These are phyloP conservation scores for Primulina eburnea DNA, from an alignment of 257 asterid genomes.

Conservation along the genomic window DNA sequence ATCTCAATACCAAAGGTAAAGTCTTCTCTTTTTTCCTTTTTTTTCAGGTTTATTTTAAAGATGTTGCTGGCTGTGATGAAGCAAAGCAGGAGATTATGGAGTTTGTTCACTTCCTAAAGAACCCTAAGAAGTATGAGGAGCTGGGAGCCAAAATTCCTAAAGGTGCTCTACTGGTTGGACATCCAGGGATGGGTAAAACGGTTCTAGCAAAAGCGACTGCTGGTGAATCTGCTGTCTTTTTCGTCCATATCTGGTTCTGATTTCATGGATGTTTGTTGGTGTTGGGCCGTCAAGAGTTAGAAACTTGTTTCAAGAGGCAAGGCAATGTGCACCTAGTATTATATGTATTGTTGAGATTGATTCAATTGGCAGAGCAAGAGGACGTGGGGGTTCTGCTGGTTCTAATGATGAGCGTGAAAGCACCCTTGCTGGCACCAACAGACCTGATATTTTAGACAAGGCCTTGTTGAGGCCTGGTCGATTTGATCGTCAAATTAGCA, in stretches of 20 bases:
- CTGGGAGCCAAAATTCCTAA: constrained; percentile 93
- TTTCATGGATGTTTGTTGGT: constrained; percentile 96
- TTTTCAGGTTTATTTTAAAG: constrained; percentile 74
- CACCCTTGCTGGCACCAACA: constrained; percentile 88
- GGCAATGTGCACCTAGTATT: constrained; percentile 84
- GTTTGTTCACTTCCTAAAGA: constrained; percentile 85
- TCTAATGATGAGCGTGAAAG: constrained; percentile 95
- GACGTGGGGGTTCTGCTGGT: constrained; percentile 79
- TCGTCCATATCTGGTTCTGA: constrained; percentile 89
- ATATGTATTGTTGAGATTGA: constrained; percentile 88
- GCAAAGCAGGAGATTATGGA: constrained; percentile 96
- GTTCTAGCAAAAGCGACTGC: constrained; percentile 96
- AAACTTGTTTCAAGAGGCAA: constrained; percentile 86
- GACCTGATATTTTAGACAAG: constrained; percentile 83
- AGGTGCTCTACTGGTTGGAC: constrained; percentile 93
- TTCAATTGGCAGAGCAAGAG: constrained; percentile 96
- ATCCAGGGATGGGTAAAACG: constrained; percentile 97
- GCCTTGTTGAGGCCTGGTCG: constrained; percentile 94
- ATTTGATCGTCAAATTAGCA: constrained; percentile 81
- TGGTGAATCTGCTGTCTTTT: constrained; percentile 92
- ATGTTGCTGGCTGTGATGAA: constrained; percentile 97
- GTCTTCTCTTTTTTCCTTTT: constrained; percentile 7
- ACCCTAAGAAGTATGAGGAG: constrained; percentile 87
- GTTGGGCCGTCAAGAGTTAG: constrained; percentile 93
- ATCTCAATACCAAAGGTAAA: neutral